Evolutionary conservation across 495 filamentous ascomycete genomes (phyloP).

Genomic region (Corynascus novoguineensis): DNA sequence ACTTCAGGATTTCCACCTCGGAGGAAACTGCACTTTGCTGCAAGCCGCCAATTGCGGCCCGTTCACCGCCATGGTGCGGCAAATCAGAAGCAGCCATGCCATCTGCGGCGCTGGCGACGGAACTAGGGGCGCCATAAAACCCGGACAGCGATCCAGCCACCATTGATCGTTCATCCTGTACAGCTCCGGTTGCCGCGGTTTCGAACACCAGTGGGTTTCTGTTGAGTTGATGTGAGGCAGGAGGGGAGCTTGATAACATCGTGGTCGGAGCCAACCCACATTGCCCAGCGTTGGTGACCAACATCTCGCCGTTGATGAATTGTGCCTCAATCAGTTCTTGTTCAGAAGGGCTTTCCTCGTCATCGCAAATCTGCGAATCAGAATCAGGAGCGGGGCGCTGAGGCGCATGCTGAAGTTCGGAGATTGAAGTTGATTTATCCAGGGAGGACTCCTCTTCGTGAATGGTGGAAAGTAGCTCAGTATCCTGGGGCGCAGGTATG

Average conservation of each 20-base stretch:
- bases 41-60: neutral
- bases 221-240: neutral
- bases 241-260: neutral
- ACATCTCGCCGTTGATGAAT: neutral
- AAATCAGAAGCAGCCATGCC: conserved; percentile 21
- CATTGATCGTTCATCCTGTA: neutral
- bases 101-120: conserved; percentile 13
- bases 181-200: neutral
- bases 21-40: neutral
- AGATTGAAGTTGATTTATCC: neutral
- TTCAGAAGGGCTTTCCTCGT: neutral
- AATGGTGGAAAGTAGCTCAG: conserved; percentile 30
- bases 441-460: conserved; percentile 22
- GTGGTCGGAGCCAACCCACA: neutral
- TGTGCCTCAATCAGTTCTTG: neutral
- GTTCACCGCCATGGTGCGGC: neutral
- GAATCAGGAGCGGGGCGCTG: neutral
- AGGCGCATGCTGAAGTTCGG: neutral
- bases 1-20: too few species aligned
- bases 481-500: conserved; percentile 16
- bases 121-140: conserved; percentile 4
- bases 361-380: neutral
- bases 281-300: neutral
- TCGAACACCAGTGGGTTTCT: neutral
- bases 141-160: neutral